Conservation (phyloP, 345 rosid species). For the Hibiscus tridactylites region DNA sequence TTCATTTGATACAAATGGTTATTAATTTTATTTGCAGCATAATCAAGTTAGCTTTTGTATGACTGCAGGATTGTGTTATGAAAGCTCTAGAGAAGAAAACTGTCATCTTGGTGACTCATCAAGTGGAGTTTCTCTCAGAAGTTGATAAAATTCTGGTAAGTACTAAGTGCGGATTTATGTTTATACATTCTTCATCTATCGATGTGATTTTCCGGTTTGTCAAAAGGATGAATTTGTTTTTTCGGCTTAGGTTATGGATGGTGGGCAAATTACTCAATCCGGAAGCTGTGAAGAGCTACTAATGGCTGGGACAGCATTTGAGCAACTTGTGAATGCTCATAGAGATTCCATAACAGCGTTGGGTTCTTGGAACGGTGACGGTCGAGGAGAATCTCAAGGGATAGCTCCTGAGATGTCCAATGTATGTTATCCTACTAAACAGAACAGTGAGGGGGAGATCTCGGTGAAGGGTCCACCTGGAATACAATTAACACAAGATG, state of each 20-base stretch:
- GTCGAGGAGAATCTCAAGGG: slow-evolving; percentile 12
- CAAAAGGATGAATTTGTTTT: neutral
- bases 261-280: slow-evolving; percentile 45
- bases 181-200: neutral
- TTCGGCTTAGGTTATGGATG: slow-evolving; percentile 47
- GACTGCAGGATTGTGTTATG: slow-evolving; percentile 69
- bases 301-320: slow-evolving; percentile 48
- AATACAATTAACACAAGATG: slow-evolving; percentile 59
- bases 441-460: slow-evolving; percentile 24
- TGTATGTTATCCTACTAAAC: slow-evolving; percentile 15
- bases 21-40: slow-evolving; percentile 6
- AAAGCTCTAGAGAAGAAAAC: slow-evolving; percentile 44
- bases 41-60: neutral
- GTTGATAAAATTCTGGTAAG: slow-evolving; percentile 58
- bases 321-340: slow-evolving; percentile 71
- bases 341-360: slow-evolving; percentile 40
- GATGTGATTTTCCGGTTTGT: neutral
- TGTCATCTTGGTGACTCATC: slow-evolving; percentile 73
- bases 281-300: slow-evolving; percentile 59
- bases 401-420: slow-evolving; percentile 10
- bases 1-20: neutral
- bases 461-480: slow-evolving; percentile 21
- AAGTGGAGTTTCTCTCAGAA: slow-evolving; percentile 70
- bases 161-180: neutral
- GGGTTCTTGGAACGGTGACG: slow-evolving; percentile 27